Base-by-base conservation (phyloP, 2,329 filamentous ascomycete species). In the Colletotrichum paranaense region DNA sequence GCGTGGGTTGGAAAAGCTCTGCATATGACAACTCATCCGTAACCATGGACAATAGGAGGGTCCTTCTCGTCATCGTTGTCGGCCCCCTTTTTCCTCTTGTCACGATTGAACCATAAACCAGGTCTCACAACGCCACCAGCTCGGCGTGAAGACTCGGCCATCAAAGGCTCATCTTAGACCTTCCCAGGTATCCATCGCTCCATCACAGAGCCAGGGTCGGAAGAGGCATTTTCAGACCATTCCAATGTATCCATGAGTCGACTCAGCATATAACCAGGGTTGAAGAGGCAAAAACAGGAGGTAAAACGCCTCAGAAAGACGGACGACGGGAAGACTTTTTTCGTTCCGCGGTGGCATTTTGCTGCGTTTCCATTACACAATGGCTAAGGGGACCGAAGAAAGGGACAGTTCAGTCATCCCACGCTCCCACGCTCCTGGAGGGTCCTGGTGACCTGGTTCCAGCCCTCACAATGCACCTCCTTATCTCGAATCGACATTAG, bases 281-380 rank as follows among this genome's bases (percentile, higher is more conserved):
- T 8, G 42, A 46, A 14, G 26, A 24, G 28, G 24, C 9, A 7
- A 5, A 42, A 12, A 32, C n/a, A 35, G 11, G 14, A 22, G 8
- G 24, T 19, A 67, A 63, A 63, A 63, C 22, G 32, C 65, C 49
- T 62, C 58, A 56, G 24, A 19, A 30, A 82, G 83, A 81, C 80
- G 59, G 12, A 19, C 28, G 32, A 35, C 32, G 32, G 6, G 30
- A 28, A 62, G 38, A 63, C 62, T 26, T 9, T 35, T 26, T 19
- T 49, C 38, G 38, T 64, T 64, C 70, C 70, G 32, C 53, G 58
- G 56, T 52, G 30, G 63, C 72, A 64, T 46, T 68, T 32, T 38
- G 62, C 63, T 70, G 38, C 35, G 73, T 71, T 71, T 75, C 73
- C 73, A 71, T 74, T 60, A 74, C 67, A 59, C 67, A 74, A 71